A percentile compares a stretch with the other conserved stretches of the same genome.
phyloP scores from a whole-genome alignment of 2,329 filamentous ascomycete species.

The Eutypella sp. region DNA sequence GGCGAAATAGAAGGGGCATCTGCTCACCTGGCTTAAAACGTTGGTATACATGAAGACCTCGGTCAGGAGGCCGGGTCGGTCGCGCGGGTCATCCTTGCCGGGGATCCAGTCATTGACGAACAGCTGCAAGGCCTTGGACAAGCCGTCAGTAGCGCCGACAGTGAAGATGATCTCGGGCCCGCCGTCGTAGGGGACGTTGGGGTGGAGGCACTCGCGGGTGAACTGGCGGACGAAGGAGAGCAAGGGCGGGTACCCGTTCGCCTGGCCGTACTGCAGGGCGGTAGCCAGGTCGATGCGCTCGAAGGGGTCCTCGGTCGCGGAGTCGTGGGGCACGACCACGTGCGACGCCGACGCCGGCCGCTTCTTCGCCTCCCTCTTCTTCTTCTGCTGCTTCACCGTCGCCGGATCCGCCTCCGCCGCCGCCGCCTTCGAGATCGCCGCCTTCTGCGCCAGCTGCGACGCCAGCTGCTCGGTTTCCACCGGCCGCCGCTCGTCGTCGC shows the following conservation, averaged over 20 bases:
- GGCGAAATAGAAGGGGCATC: neutral
- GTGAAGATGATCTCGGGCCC: constrained; percentile 76
- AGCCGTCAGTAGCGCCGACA: constrained; percentile 80
- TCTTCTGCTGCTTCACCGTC: constrained; percentile 14
- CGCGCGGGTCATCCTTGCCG: constrained; percentile 58
- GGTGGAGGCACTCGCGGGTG: constrained; percentile 69
- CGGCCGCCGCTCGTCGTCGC: constrained; percentile 42
- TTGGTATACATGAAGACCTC: constrained; percentile 81
- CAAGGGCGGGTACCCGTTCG: constrained; percentile 75
- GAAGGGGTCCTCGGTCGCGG: constrained; percentile 50
- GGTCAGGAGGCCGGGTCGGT: constrained; percentile 71
- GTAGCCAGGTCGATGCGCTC: constrained; percentile 75
- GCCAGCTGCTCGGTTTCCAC: constrained; percentile 31
- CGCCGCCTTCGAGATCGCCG: constrained; percentile 19
- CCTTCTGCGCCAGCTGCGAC: constrained; percentile 30
- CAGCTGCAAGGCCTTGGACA: constrained; percentile 70
- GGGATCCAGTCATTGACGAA: constrained; percentile 73
- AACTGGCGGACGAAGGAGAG: constrained; percentile 76
- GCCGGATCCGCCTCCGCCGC: too few species aligned
- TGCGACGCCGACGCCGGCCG: constrained; percentile 37
- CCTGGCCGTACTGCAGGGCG: constrained; percentile 82
- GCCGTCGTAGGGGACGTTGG: constrained; percentile 70
- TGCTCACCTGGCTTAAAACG: constrained; percentile 54
- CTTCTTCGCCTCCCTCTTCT: too few species aligned
- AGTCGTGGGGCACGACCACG: constrained; percentile 58